phyloP scores from a whole-genome alignment of 106 monocot genomes.

The Dioscorea dumetorum region DNA sequence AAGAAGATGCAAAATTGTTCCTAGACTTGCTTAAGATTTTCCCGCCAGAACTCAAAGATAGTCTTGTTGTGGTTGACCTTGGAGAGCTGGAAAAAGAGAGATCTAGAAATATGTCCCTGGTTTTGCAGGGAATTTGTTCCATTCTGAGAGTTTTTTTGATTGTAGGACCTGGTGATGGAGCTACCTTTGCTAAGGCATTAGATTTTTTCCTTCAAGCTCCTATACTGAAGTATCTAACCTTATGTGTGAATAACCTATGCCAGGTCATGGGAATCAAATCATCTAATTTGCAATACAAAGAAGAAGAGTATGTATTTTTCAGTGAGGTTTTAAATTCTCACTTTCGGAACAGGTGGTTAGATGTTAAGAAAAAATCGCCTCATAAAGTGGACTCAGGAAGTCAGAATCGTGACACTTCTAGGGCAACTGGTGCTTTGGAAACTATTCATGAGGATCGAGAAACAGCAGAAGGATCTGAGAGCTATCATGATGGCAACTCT shows the following conservation, averaged over 20 bases:
- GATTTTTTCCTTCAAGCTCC: constrained; percentile 47
- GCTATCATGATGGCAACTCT: constrained; percentile 21
- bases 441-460: constrained; percentile 80
- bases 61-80: constrained; percentile 7
- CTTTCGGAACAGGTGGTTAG: constrained; percentile 75
- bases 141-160: constrained; percentile 55
- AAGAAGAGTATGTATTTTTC: constrained; percentile 51
- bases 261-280: constrained; percentile 21
- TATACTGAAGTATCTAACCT: constrained; percentile 51
- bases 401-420: background rate
- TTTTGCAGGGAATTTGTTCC: constrained; percentile 46
- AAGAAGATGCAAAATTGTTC: constrained; percentile 53
- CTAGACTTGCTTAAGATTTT: constrained; percentile 45
- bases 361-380: constrained; percentile 50
- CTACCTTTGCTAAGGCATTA: constrained; percentile 44
- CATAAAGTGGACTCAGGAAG: constrained; percentile 14
- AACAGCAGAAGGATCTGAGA: constrained; percentile 8
- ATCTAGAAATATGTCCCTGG: background rate
- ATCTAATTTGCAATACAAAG: constrained; percentile 32
- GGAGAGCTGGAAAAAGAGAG: constrained; percentile 2
- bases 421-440: constrained; percentile 33
- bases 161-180: constrained; percentile 51
- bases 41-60: constrained; percentile 9
- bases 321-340: constrained; percentile 49
- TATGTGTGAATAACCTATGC: constrained; percentile 30